These are phyloP conservation scores for Trematosphaeria pertusa DNA, from an alignment of 2,329 filamentous ascomycete species.

Conservation along the genomic window DNA sequence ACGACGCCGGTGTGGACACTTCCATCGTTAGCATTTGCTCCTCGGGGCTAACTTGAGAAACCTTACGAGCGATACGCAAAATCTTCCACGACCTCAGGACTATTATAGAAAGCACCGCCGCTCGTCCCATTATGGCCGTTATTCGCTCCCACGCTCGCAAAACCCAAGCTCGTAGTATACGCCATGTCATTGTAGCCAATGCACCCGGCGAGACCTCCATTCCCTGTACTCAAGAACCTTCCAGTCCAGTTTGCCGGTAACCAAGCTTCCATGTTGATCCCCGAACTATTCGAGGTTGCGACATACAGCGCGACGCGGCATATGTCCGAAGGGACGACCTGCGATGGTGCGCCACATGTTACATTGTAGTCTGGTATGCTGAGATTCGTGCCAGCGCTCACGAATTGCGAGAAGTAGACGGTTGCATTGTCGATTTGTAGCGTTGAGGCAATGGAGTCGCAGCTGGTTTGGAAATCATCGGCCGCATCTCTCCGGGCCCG, in stretches of 20 bases:
- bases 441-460: slow-evolving; percentile 35
- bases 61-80: slow-evolving; percentile 53
- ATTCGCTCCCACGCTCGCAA: slow-evolving; percentile 46
- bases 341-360: slow-evolving; percentile 45
- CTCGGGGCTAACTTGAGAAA: not conserved
- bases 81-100: slow-evolving; percentile 54
- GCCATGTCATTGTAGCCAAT: slow-evolving; percentile 40
- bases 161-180: slow-evolving; percentile 41
- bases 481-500: slow-evolving; percentile 2
- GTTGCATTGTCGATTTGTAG: slow-evolving; percentile 44
- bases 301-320: slow-evolving; percentile 52
- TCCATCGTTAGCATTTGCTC: not conserved
- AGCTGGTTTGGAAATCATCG: slow-evolving; percentile 28
- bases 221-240: slow-evolving; percentile 44
- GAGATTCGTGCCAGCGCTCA: slow-evolving; percentile 51
- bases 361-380: slow-evolving; percentile 48
- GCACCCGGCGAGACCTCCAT: slow-evolving; percentile 46
- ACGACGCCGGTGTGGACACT: slow-evolving; percentile 24
- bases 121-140: slow-evolving; percentile 49
- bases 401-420: slow-evolving; percentile 46
- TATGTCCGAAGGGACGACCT: slow-evolving; percentile 45
- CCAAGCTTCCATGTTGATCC: slow-evolving; percentile 55
- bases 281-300: slow-evolving; percentile 48
- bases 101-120: slow-evolving; percentile 53
- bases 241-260: slow-evolving; percentile 50